Evolutionary conservation across 2,329 filamentous ascomycete species (phyloP).

Genomic region (Sporothrix sp.): DNA sequence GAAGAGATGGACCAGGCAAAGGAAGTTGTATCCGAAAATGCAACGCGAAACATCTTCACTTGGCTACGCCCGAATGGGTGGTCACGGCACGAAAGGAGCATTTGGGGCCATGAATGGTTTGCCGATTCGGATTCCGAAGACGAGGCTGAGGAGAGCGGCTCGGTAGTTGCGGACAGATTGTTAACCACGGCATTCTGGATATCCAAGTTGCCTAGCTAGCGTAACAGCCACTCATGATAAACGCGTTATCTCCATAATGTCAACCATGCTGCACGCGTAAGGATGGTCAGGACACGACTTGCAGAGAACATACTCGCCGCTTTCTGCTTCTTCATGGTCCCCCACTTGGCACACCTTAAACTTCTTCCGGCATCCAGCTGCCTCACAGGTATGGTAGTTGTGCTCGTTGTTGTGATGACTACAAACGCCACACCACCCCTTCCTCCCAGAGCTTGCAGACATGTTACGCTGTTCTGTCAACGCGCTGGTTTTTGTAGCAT

Average conservation of each 20-base stretch:
- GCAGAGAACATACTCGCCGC: not conserved
- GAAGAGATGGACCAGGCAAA: conserved; percentile 13
- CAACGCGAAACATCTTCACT: conserved; percentile 23
- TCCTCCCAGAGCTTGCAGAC: not conserved
- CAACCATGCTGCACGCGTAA: not conserved
- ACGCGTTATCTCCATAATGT: not conserved
- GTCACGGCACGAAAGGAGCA: conserved; percentile 17
- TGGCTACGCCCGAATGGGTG: conserved; percentile 23
- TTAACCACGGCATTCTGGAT: not conserved
- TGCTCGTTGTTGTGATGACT: not conserved
- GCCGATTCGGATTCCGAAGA: conserved; percentile 19
- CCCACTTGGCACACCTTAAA: not conserved
- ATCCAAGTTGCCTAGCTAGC: not conserved
- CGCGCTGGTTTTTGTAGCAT: not conserved
- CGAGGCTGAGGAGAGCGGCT: conserved; percentile 14
- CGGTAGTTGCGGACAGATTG: not conserved
- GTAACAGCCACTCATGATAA: not conserved
- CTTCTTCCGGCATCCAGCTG: not conserved
- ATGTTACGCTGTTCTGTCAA: not conserved
- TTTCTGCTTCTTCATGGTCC: not conserved
- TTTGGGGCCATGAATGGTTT: conserved; percentile 22
- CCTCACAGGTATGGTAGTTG: conserved; percentile 2
- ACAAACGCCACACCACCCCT: not conserved
- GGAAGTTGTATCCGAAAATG: conserved; percentile 21
- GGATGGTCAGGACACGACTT: not conserved